phyloP scores from a whole-genome alignment of 768 basidiomycete genomes.

The Mycena galopus region DNA sequence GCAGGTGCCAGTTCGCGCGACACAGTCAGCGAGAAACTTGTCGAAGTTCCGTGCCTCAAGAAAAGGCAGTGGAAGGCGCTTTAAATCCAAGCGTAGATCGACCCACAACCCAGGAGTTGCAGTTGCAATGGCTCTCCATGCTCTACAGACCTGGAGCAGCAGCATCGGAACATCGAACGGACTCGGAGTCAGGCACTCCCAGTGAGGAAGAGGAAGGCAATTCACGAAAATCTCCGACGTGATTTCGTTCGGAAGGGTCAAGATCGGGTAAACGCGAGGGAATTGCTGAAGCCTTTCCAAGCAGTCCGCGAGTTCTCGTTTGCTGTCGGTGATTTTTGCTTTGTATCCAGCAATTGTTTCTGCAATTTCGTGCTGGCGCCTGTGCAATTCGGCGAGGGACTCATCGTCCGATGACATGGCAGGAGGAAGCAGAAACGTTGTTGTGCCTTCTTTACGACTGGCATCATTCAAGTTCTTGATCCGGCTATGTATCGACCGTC shows the following conservation, averaged over 20 bases:
- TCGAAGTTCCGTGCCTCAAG: background rate
- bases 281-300: too few species aligned
- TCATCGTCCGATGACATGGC: too few species aligned
- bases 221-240: slow-evolving; percentile 9
- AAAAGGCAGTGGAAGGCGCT: background rate
- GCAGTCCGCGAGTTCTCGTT: too few species aligned
- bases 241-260: background rate
- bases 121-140: slow-evolving; percentile 11
- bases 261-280: background rate
- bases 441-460: too few species aligned
- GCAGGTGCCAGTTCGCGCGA: background rate
- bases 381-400: background rate
- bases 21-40: background rate
- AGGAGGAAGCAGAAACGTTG: too few species aligned
- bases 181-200: background rate
- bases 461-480: too few species aligned
- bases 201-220: background rate
- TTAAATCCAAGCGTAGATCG: background rate
- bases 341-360: too few species aligned
- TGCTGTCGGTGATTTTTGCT: too few species aligned
- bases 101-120: background rate
- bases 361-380: background rate
- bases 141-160: slow-evolving; percentile 11
- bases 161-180: background rate
- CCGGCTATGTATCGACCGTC: too few species aligned